Evolutionary conservation across 805 yeast species (phyloP).

Genomic region (Metschnikowia matae): DNA sequence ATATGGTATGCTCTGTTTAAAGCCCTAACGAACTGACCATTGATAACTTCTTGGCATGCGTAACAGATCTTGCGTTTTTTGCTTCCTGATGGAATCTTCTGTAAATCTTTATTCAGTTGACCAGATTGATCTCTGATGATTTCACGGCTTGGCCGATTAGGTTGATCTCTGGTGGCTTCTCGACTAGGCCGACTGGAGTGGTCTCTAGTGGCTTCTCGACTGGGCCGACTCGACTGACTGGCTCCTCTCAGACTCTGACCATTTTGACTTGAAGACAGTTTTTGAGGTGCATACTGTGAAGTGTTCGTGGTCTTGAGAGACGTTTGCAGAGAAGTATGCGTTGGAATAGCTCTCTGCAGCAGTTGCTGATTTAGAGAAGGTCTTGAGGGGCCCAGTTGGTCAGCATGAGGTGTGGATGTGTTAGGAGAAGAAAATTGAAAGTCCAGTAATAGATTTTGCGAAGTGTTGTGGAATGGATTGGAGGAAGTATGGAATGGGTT

Average conservation of each 20-base stretch:
- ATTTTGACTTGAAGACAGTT: neutral
- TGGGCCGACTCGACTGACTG: neutral
- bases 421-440: neutral
- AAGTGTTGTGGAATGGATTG: neutral
- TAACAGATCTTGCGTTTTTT: constrained; percentile 31
- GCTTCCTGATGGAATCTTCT: constrained; percentile 6
- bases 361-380: neutral
- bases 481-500: neutral
- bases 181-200: neutral
- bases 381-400: neutral
- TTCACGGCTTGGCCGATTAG: neutral
- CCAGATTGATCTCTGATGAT: neutral
- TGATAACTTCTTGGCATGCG: constrained; percentile 36
- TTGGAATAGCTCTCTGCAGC: constrained; percentile 1
- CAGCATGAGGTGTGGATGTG: neutral
- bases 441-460: neutral
- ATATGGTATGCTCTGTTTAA: constrained; percentile 76
- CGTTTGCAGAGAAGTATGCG: neutral
- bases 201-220: neutral
- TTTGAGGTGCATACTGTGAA: neutral
- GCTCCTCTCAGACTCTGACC: constrained; percentile 1
- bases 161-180: neutral
- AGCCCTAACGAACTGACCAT: constrained; percentile 82
- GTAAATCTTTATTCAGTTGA: neutral
- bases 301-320: neutral